These are phyloP conservation scores for Starmerella bombi DNA, from an alignment of 805 yeast species.

Conservation along the genomic window DNA sequence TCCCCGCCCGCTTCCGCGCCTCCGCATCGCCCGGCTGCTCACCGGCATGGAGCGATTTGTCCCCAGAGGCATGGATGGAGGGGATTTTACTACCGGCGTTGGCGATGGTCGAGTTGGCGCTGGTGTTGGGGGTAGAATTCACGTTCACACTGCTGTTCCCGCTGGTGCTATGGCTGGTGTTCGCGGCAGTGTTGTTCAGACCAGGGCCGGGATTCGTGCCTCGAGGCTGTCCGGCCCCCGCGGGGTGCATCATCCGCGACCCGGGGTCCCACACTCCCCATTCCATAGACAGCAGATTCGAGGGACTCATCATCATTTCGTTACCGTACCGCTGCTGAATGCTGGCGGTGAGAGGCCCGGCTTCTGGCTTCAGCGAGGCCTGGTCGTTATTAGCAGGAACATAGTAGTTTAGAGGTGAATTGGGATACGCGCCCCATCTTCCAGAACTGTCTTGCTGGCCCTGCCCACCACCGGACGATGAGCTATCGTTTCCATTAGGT, in stretches of 20 bases:
- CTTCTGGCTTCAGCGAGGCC: conserved; percentile 26
- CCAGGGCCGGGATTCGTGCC: neutral
- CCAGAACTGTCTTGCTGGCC: neutral
- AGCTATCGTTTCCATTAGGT: too few relatives aligned
- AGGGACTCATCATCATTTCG: conserved; percentile 71
- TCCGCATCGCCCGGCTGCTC: neutral
- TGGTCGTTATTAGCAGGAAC: conserved; percentile 6
- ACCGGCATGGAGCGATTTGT: neutral
- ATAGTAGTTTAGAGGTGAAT: conserved; percentile 14
- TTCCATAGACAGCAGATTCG: conserved; percentile 53
- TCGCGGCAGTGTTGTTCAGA: neutral
- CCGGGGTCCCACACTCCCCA: conserved; percentile 33
- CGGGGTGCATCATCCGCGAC: too few relatives aligned
- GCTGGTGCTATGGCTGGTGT: neutral
- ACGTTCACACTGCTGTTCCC: neutral
- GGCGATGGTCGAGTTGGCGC: neutral
- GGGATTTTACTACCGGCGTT: neutral
- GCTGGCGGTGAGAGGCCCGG: conserved; percentile 55
- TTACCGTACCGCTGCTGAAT: conserved; percentile 47
- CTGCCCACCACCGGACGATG: too few relatives aligned
- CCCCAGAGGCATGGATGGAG: neutral
- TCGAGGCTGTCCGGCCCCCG: too few relatives aligned
- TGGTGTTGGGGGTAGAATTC: neutral
- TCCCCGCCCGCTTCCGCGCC: neutral
- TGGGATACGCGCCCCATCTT: conserved; percentile 14